Conservation (phyloP, 2,329 filamentous ascomycete species). For the Myotisia sp. region DNA sequence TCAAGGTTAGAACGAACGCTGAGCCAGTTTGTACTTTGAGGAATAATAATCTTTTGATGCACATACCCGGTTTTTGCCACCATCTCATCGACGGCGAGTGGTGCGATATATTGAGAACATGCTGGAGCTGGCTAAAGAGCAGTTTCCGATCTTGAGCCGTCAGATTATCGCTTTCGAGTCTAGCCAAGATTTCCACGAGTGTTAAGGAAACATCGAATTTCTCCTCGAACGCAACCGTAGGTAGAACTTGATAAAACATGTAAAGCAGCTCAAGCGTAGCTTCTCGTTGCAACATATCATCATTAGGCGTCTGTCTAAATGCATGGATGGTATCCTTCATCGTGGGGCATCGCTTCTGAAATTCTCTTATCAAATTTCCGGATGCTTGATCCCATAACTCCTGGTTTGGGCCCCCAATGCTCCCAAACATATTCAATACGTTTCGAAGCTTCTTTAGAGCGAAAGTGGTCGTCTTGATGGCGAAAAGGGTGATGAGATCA, state of each 20-base stretch:
- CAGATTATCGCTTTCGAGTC: constrained; percentile 36
- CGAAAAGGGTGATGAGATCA: constrained; percentile 70
- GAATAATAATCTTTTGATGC: not conserved
- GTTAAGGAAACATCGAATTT: constrained; percentile 77
- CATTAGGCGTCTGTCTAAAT: constrained; percentile 54
- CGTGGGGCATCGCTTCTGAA: constrained; percentile 62
- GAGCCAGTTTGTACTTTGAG: too few species aligned
- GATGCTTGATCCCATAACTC: constrained; percentile 56
- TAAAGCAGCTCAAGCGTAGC: constrained; percentile 63
- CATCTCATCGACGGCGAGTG: constrained; percentile 76
- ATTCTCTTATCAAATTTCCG: constrained; percentile 55
- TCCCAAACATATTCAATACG: constrained; percentile 48
- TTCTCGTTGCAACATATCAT: constrained; percentile 62
- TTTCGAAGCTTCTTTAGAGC: constrained; percentile 62
- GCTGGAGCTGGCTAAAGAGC: constrained; percentile 60
- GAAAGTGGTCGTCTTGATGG: constrained; percentile 61
- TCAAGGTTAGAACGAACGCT: constrained; percentile 4
- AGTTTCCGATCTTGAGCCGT: constrained; percentile 42
- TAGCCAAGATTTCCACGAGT: constrained; percentile 53
- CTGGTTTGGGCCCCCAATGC: constrained; percentile 31
- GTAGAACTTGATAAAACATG: constrained; percentile 73
- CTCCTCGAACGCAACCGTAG: constrained; percentile 63
- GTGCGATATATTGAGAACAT: constrained; percentile 65
- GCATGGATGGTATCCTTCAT: constrained; percentile 66
- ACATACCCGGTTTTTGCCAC: constrained; percentile 57